Conservation (phyloP, 768 basidiomycete genomes). For the Dacryopinax spathularia region DNA sequence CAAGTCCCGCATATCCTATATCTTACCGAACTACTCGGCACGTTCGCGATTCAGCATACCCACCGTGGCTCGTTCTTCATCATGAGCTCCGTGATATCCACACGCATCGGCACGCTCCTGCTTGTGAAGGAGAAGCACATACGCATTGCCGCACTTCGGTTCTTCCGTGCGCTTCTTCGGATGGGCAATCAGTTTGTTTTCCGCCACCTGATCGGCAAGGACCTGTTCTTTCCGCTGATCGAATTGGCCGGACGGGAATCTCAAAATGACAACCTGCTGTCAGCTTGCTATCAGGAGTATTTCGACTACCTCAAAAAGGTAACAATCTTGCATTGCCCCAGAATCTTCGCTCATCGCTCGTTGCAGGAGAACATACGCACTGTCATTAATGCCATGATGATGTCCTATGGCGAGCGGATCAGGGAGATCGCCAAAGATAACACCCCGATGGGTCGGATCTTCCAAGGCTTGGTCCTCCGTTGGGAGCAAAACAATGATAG, state of each 20-base stretch:
- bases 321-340: constrained; percentile 16
- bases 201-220: constrained; percentile 65
- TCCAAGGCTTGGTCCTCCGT: constrained; percentile 55
- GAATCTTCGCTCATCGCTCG: not conserved
- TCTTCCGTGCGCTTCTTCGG: constrained; percentile 73
- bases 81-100: constrained; percentile 62
- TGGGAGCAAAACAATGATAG: constrained; percentile 85
- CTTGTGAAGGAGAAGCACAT: constrained; percentile 81
- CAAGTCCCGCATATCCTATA: constrained; percentile 73
- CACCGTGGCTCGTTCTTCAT: constrained; percentile 87
- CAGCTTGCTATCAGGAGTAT: constrained; percentile 89
- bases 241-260: constrained; percentile 75
- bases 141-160: constrained; percentile 81
- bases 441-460: constrained; percentile 47
- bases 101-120: constrained; percentile 61
- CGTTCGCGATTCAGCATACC: constrained; percentile 74
- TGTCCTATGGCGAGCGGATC: constrained; percentile 50
- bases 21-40: constrained; percentile 81
- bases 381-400: constrained; percentile 71
- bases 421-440: constrained; percentile 39
- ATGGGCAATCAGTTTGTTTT: constrained; percentile 65
- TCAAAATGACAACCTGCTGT: constrained; percentile 76
- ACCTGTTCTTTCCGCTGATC: constrained; percentile 68
- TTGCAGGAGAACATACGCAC: constrained; percentile 76
- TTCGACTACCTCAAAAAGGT: constrained; percentile 86